Base-by-base conservation (phyloP, 495 filamentous ascomycete species). In the Geoglossum glabrum region DNA sequence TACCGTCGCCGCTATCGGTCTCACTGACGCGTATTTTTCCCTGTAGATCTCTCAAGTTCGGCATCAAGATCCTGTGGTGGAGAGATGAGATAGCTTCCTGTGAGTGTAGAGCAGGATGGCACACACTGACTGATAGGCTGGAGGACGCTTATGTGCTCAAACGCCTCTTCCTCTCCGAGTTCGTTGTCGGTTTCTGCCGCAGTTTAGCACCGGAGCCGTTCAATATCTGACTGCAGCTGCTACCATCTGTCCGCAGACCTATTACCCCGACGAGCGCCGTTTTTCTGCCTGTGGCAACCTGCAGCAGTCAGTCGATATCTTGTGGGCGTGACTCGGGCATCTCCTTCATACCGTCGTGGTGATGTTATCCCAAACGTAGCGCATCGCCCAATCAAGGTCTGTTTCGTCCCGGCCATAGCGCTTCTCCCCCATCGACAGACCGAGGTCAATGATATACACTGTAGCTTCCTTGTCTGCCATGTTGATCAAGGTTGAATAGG, bases 401-500 rank as follows among this genome's bases (percentile, higher is more conserved):
- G 86, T 83, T 64, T 89, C 75, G 7, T 68, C 63, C 54, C 93
- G 80, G n/a, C 82, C 88, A 73, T 82, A 73, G 60, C 79, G 77
- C 60, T 74, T 78, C 64, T 86, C 73, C 49, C 78, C 83, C 86
- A 95, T 97, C 21, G 92, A 86, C 61, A 68, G 70, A 54, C 86
- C 89, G 26, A 94, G 74, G 68, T 97, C 90, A 52, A 99, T 68
- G 63, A 97, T 81, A 69, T 93, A 99, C 17, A 97, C 81, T 5
- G 86, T 89, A 13, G 88, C 86, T 70, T 95, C 86, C 68, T 99
- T 99, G 52, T 87, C 84, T 31, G 92, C 86, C 92, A 98, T 98
- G 43, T 57, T 71, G 50, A 57, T 23, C n/a, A n/a, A n/a, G n/a
- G 11, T 52, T 52, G 17, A 52, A 26, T 27, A 30, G 30, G 46